These are phyloP conservation scores for Hypoxylon perforatum DNA, from an alignment of 495 filamentous ascomycete species.

Conservation along the genomic window DNA sequence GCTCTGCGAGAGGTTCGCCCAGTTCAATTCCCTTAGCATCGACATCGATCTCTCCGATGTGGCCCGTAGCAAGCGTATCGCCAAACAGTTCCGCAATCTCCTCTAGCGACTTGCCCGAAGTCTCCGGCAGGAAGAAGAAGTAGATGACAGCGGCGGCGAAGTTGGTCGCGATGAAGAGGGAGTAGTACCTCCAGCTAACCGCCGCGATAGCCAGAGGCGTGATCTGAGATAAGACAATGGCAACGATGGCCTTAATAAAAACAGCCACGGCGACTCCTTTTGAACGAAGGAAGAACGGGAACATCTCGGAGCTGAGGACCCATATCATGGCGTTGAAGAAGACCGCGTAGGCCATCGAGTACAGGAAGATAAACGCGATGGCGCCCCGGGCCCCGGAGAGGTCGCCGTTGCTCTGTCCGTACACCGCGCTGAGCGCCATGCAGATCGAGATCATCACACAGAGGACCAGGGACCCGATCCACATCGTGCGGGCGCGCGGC, in stretches of 20 bases:
- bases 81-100: slow-evolving; percentile 52
- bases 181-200: slow-evolving; percentile 21
- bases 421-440: slow-evolving; percentile 29
- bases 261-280: slow-evolving; percentile 16
- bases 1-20: neutral
- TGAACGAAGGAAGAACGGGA: slow-evolving; percentile 25
- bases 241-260: slow-evolving; percentile 42
- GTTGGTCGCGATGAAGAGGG: too few relatives aligned
- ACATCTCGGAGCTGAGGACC: slow-evolving; percentile 30
- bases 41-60: slow-evolving; percentile 1
- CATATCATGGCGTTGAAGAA: slow-evolving; percentile 48
- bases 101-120: too few relatives aligned
- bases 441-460: slow-evolving; percentile 19
- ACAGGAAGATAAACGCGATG: slow-evolving; percentile 38
- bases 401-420: slow-evolving; percentile 4
- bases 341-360: slow-evolving; percentile 37
- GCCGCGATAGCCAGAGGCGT: slow-evolving; percentile 57
- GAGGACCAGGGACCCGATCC: slow-evolving; percentile 13
- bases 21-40: neutral
- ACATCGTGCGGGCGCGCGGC: slow-evolving; percentile 20
- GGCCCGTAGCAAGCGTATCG: slow-evolving; percentile 53
- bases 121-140: too few relatives aligned
- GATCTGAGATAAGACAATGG: slow-evolving; percentile 60
- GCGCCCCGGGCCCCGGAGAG: neutral
- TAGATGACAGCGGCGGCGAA: too few relatives aligned